Conservation (phyloP, 805 yeast species). For the Wickerhamiella kurtzmanii region DNA sequence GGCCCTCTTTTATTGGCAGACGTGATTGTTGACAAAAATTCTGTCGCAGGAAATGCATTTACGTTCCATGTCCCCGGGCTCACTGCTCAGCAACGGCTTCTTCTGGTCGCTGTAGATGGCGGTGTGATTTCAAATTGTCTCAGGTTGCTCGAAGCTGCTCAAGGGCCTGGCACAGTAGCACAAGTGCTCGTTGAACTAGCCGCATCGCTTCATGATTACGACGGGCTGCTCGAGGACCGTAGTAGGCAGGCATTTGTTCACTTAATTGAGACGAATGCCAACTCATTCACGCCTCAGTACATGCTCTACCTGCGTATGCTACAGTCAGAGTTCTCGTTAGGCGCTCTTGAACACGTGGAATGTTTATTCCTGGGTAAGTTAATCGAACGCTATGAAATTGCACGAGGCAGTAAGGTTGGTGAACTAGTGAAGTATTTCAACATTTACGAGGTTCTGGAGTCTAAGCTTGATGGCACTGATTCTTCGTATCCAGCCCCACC, state of each 20-base stretch:
- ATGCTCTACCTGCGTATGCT: constrained; percentile 59
- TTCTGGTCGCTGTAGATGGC: not conserved
- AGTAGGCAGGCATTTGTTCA: not conserved
- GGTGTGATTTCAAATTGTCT: not conserved
- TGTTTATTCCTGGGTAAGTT: constrained; percentile 36
- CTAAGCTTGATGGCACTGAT: constrained; percentile 2
- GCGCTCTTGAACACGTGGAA: constrained; percentile 31
- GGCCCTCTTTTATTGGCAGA: not conserved
- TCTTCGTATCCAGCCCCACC: not conserved
- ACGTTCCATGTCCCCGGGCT: not conserved
- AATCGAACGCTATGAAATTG: constrained; percentile 39
- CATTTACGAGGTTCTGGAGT: constrained; percentile 37
- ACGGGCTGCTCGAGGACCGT: not conserved
- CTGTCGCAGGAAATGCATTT: not conserved
- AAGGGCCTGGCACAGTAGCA: not conserved
- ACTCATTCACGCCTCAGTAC: constrained; percentile 25
- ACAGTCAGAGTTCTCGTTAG: constrained; percentile 59
- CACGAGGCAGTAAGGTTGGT: constrained; percentile 47
- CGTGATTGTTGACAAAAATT: not conserved
- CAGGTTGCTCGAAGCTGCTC: not conserved
- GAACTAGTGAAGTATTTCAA: constrained; percentile 29
- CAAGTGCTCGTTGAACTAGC: not conserved
- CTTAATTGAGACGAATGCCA: not conserved
- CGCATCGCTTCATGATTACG: not conserved
- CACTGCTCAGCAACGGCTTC: not conserved